These are phyloP conservation scores for Globisporangium nunn DNA, from an alignment of 352 stramenopile species.

Conservation along the genomic window DNA sequence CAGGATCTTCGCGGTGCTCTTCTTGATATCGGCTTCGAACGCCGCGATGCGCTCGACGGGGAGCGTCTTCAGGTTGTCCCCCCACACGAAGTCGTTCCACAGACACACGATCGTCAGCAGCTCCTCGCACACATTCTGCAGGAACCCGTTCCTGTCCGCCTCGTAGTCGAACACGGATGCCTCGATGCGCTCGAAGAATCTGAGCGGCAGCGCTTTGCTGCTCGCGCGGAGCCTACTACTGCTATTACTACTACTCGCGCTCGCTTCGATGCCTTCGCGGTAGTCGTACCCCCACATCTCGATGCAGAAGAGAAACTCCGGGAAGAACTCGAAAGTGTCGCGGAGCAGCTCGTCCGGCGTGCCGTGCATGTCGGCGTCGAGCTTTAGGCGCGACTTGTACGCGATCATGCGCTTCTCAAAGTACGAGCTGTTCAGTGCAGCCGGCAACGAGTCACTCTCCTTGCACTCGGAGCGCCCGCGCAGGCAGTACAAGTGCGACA, in stretches of 20 bases:
- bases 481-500: conserved; percentile 65
- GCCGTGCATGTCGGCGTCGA: conserved; percentile 36
- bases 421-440: conserved; percentile 60
- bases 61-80: conserved; percentile 38
- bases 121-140: conserved; percentile 70
- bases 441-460: conserved; percentile 47
- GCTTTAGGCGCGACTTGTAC: conserved; percentile 64
- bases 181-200: conserved; percentile 39
- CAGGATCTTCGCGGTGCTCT: conserved; percentile 55
- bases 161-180: conserved; percentile 53
- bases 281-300: conserved; percentile 77
- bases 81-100: conserved; percentile 79
- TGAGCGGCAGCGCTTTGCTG: conserved; percentile 23
- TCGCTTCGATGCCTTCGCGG: conserved; percentile 19
- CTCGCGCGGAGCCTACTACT: conserved; percentile 10
- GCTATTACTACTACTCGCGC: conserved; percentile 13
- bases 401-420: conserved; percentile 71
- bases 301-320: conserved; percentile 60
- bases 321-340: conserved; percentile 75
- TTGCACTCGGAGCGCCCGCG: conserved; percentile 40
- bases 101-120: conserved; percentile 62
- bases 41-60: conserved; percentile 38
- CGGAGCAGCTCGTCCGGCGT: conserved; percentile 45
- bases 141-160: conserved; percentile 41
- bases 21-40: conserved; percentile 58